A percentile compares a stretch with the other conserved stretches of the same genome.
These are phyloP conservation scores for Heritiera fomes DNA, from an alignment of 345 rosid species.

Conservation along the genomic window DNA sequence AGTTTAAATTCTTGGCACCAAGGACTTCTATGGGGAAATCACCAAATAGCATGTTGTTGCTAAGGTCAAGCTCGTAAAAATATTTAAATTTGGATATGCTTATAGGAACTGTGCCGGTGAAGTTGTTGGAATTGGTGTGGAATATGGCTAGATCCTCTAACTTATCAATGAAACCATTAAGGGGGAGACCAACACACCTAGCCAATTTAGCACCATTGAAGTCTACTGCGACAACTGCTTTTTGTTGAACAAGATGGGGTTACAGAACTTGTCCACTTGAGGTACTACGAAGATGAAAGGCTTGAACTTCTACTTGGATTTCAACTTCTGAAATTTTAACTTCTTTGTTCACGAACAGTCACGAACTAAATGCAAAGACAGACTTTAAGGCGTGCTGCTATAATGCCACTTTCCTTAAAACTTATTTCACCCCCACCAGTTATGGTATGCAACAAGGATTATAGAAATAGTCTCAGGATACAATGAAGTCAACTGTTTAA, in stretches of 20 bases:
- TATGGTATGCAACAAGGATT: too few relatives aligned
- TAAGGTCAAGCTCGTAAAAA: conserved; percentile 56
- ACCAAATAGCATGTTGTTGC: conserved; percentile 48
- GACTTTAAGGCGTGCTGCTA: too few relatives aligned
- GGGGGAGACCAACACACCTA: conserved; percentile 14
- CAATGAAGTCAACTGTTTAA: too few relatives aligned
- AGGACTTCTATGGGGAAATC: conserved; percentile 41
- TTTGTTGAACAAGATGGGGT: neutral
- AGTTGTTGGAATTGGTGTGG: conserved; percentile 54
- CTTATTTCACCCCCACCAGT: too few relatives aligned
- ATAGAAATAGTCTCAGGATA: too few relatives aligned
- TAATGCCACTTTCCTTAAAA: too few relatives aligned
- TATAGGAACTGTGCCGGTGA: conserved; percentile 29
- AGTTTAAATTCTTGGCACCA: conserved; percentile 30
- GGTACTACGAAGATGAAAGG: too few relatives aligned
- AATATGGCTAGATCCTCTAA: conserved; percentile 46
- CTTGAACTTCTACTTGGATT: too few relatives aligned
- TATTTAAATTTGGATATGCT: conserved; percentile 7
- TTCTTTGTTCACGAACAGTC: too few relatives aligned
- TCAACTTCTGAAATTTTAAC: too few relatives aligned
- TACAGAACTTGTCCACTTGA: too few relatives aligned
- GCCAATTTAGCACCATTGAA: conserved; percentile 39
- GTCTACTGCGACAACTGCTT: conserved; percentile 40
- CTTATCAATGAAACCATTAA: conserved; percentile 30
- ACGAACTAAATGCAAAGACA: too few relatives aligned